Evolutionary conservation across 2,329 filamentous ascomycete genomes (phyloP), one percentile per base, ranked within the genome.

Genomic region (Calonectria pseudoturangicola): DNA sequence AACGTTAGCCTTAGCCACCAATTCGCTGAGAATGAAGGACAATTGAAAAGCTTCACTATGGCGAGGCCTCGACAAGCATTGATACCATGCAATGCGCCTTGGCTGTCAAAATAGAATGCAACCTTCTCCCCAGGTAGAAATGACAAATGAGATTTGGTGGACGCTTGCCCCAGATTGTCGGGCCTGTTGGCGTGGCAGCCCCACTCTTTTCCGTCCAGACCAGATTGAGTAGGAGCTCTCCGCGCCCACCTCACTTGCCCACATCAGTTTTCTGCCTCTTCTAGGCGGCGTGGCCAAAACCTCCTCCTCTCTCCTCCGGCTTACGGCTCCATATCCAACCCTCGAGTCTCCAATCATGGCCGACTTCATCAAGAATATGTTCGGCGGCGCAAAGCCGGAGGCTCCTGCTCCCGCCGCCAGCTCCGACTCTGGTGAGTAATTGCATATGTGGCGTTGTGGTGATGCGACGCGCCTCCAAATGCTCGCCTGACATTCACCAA

Each of bases 301-400:
- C 73, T 71, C 71, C 74, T 77, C 76, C 60, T 64, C 16, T 65
- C 66, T 54, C 54, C 74, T 67, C 63, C 70, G 56, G 60, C 60
- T 56, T 54, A 70, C 51, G 66, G 68, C 77, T 76, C 45, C 58
- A 68, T 70, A 75, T 75, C 76, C 77, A 76, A 79, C 28, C 43
- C 30, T 48, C 25, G 54, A 68, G 66, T 50, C 76, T 71, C 71
- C 77, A 77, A 80, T 73, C 82, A 91, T 91, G 89, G 89, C 89
- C 77, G 87, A 89, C 79, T 84, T 93, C 77, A 82, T 94, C 78
- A 93, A 93, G 85, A 91, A 90, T 82, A 84, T 95, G 80, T 90
- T 95, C 79, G 93, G 93, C 81, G 92, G 90, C 82, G 88, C 88
- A 82, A 92, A 94, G 87, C 77, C 80, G n/a, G 77, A 75, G 71